These are phyloP conservation scores for Leptodermis oblonga DNA, from an alignment of 257 asterid species.

Conservation along the genomic window DNA sequence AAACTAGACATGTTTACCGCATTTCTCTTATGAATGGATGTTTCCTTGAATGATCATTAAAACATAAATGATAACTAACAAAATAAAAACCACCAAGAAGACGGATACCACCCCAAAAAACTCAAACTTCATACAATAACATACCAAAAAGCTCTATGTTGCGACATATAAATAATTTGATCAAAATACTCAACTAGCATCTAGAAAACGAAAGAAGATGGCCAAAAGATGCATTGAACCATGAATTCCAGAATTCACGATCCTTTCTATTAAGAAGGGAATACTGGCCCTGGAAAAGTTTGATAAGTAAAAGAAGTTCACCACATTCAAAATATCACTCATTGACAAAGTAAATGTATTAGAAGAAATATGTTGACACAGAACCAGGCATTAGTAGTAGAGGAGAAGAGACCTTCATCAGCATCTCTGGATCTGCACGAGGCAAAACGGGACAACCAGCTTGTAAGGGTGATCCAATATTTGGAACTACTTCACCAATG, in stretches of 20 bases:
- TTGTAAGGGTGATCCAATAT: conserved; percentile 78
- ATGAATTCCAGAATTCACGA: not conserved
- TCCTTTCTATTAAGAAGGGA: not conserved
- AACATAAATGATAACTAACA: not conserved
- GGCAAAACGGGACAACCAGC: conserved; percentile 68
- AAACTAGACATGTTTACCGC: not conserved
- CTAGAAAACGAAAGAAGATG: not conserved
- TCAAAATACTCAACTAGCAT: not conserved
- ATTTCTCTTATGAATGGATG: not conserved
- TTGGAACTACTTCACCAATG: conserved; percentile 74
- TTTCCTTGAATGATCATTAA: not conserved
- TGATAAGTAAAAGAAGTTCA: not conserved
- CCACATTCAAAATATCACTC: not conserved
- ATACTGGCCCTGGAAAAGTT: not conserved
- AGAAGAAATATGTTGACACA: not conserved
- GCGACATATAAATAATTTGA: not conserved
- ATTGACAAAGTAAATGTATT: not conserved
- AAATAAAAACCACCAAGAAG: not conserved
- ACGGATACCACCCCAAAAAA: not conserved
- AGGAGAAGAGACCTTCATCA: conserved; percentile 58
- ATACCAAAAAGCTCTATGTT: not conserved
- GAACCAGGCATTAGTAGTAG: not conserved
- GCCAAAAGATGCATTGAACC: not conserved
- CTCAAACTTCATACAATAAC: not conserved
- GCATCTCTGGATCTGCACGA: conserved; percentile 76